phyloP scores from a whole-genome alignment of 495 filamentous ascomycete species.

The Trichoderma gamsii region DNA sequence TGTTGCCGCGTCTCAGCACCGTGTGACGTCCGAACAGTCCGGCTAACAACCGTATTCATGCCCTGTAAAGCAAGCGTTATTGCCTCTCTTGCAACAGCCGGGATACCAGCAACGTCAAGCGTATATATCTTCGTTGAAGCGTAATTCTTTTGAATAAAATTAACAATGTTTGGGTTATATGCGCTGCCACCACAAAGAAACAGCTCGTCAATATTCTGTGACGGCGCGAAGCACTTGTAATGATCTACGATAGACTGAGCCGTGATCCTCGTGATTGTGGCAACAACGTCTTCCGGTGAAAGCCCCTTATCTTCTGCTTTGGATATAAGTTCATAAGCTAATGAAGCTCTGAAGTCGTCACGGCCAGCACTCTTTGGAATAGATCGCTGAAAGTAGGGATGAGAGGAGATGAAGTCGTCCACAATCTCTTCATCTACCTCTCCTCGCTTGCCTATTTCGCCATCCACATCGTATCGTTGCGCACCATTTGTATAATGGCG shows the following conservation, averaged over 20 bases:
- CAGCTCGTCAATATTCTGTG: conserved; percentile 41
- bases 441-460: conserved; percentile 48
- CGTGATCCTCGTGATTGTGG: conserved; percentile 53
- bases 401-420: conserved; percentile 41
- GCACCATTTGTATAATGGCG: conserved; percentile 40
- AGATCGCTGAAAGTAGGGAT: conserved; percentile 43
- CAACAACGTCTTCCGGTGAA: conserved; percentile 39
- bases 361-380: conserved; percentile 56
- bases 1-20: neutral
- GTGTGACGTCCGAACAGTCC: conserved; percentile 43
- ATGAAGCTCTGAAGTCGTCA: conserved; percentile 50
- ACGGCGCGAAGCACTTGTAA: conserved; percentile 46
- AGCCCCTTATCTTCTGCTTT: neutral
- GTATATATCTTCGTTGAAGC: conserved; percentile 44
- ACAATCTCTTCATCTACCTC: conserved; percentile 49
- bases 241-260: conserved; percentile 53
- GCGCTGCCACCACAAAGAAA: conserved; percentile 58
- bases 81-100: conserved; percentile 50
- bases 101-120: conserved; percentile 50
- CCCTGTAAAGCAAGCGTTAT: conserved; percentile 53
- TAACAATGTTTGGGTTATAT: conserved; percentile 50
- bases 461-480: conserved; percentile 44
- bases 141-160: conserved; percentile 44
- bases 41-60: conserved; percentile 48
- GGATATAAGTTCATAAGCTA: conserved; percentile 41